phyloP scores from a whole-genome alignment of 23 red algal species.

The Gracilaria caudata region DNA sequence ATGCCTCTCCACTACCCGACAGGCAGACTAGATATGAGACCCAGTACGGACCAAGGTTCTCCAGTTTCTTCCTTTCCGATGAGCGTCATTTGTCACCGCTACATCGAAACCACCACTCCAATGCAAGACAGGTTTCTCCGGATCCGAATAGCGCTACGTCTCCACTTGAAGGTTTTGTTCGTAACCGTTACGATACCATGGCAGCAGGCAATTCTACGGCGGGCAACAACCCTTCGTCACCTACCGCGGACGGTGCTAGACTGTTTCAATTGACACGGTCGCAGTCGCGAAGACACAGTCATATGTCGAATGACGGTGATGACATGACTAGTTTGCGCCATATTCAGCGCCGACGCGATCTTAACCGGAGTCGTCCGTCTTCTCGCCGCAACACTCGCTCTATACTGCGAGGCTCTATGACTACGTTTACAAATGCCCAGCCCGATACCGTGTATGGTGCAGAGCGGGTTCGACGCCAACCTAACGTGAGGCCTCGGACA shows the following conservation, averaged over 20 bases:
- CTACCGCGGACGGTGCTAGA: neutral
- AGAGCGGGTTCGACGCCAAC: neutral
- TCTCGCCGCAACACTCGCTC: neutral
- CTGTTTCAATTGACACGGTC: neutral
- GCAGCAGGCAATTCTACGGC: neutral
- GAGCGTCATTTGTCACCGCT: neutral
- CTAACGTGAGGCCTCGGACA: neutral
- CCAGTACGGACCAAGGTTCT: neutral
- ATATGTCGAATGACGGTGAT: neutral
- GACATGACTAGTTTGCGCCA: neutral
- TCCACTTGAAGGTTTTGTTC: neutral
- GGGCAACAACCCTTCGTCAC: neutral
- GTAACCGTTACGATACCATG: neutral
- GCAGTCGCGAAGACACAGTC: neutral
- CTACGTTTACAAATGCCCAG: neutral
- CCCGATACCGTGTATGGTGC: neutral
- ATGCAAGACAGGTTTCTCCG: neutral
- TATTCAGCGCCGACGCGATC: neutral
- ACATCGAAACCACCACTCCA: neutral
- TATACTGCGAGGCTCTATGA: neutral
- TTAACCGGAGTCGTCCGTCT: neutral
- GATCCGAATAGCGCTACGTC: neutral
- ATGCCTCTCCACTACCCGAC: neutral
- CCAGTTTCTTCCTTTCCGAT: neutral
- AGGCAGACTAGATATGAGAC: neutral